These are phyloP conservation scores for Chaetoceros muelleri DNA, from an alignment of 108 stramenopile species.

Conservation along the genomic window DNA sequence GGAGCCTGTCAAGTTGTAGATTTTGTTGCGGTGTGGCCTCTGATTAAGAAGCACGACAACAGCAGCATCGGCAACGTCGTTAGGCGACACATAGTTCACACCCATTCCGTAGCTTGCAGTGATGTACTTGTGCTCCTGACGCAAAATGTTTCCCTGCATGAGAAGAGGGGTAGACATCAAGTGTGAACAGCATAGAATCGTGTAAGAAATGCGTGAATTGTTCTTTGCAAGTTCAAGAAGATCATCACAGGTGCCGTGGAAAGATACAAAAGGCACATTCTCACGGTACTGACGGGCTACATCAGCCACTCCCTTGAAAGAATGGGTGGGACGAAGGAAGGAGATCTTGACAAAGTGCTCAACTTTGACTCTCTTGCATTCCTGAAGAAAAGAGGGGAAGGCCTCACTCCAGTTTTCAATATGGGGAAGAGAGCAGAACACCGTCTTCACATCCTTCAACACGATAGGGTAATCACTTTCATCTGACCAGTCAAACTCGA, in stretches of 20 bases:
- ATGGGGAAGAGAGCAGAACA: conserved; percentile 33
- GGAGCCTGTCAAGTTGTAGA: conserved; percentile 35
- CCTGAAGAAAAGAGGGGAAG: conserved; percentile 24
- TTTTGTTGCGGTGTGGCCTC: conserved; percentile 36
- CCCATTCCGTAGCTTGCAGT: conserved; percentile 36
- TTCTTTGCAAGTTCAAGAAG: conserved; percentile 13
- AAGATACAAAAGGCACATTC: conserved; percentile 23
- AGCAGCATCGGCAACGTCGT: conserved; percentile 46
- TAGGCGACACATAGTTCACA: conserved; percentile 49
- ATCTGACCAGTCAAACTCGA: conserved; percentile 38
- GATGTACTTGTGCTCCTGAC: conserved; percentile 21
- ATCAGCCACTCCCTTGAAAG: neutral
- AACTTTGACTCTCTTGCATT: conserved; percentile 30
- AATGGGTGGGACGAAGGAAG: conserved; percentile 20
- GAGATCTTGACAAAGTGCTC: conserved; percentile 43
- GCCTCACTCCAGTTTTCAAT: conserved; percentile 18
- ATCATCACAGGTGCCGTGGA: conserved; percentile 31
- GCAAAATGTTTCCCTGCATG: conserved; percentile 13
- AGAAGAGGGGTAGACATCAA: conserved; percentile 40
- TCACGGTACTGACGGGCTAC: conserved; percentile 14
- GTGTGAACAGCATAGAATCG: conserved; percentile 31
- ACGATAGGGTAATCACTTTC: conserved; percentile 15
- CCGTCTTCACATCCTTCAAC: conserved; percentile 33
- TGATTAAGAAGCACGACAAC: conserved; percentile 24
- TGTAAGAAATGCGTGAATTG: conserved; percentile 24